Evolutionary conservation across 345 rosid genomes (phyloP).

Genomic region (Microthlaspi erraticum): DNA sequence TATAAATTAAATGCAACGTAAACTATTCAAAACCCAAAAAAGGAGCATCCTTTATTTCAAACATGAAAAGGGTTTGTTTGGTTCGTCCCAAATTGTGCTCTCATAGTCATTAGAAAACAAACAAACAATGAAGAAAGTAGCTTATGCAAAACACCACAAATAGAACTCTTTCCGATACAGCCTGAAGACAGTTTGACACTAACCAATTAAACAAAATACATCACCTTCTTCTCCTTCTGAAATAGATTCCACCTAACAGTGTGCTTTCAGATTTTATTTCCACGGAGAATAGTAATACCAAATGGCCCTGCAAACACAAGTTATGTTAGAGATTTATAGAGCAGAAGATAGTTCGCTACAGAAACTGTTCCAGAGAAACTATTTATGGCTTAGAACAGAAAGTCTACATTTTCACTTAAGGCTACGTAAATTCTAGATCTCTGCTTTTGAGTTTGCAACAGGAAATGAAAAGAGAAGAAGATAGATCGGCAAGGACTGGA

Average conservation of each 20-base stretch:
- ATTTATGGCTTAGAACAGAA: background rate
- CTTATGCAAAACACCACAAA: conserved; percentile 34
- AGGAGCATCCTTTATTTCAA: conserved; percentile 43
- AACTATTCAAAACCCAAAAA: conserved; percentile 24
- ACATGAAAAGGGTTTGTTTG: conserved; percentile 42
- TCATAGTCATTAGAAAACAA: conserved; percentile 26
- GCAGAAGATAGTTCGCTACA: background rate
- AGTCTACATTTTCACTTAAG: conserved; percentile 1
- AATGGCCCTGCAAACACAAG: conserved; percentile 28
- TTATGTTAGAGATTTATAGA: background rate
- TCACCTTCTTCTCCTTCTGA: conserved; percentile 35
- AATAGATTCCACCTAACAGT: conserved; percentile 24
- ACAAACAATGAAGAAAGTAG: conserved; percentile 28
- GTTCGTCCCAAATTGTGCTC: conserved; percentile 41
- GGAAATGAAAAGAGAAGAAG: conserved; percentile 2
- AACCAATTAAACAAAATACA: conserved; percentile 33
- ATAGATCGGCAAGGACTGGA: conserved; percentile 10
- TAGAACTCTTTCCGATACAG: conserved; percentile 28
- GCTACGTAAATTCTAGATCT: background rate
- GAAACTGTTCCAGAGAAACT: background rate
- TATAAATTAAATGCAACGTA: background rate
- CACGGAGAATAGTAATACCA: conserved; percentile 29
- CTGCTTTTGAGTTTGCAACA: conserved; percentile 10
- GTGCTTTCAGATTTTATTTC: conserved; percentile 41
- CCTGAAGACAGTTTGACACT: conserved; percentile 27